These are phyloP conservation scores for Suhomyces wounanorum DNA, from an alignment of 1,139 yeast species.

Conservation along the genomic window DNA sequence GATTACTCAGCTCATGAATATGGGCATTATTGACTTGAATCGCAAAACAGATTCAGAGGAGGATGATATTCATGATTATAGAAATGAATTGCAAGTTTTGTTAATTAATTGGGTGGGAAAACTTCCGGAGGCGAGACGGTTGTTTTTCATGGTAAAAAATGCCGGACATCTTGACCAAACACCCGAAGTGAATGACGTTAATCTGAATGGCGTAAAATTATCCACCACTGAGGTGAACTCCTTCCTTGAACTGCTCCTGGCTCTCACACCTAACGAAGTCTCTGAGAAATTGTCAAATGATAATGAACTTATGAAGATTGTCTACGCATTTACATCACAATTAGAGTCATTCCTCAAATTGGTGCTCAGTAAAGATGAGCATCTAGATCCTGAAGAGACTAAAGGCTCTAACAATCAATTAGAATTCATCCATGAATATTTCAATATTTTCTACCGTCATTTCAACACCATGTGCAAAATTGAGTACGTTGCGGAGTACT, in stretches of 20 bases:
- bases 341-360: conserved; percentile 18
- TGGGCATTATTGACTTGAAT: conserved; percentile 46
- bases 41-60: conserved; percentile 13
- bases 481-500: conserved; percentile 31
- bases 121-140: conserved; percentile 40
- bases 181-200: conserved; percentile 5
- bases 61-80: conserved; percentile 43
- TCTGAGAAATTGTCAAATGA: conserved; percentile 23
- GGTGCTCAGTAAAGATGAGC: conserved; percentile 1
- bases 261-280: conserved; percentile 14
- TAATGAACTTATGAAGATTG: conserved; percentile 9
- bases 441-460: conserved; percentile 27
- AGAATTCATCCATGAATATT: conserved; percentile 18
- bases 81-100: conserved; percentile 57
- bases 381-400: neutral
- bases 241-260: conserved; percentile 12
- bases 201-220: neutral
- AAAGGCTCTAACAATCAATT: neutral
- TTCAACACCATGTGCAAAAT: conserved; percentile 36
- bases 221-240: neutral
- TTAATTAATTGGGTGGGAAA: conserved; percentile 65
- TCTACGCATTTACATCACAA: conserved; percentile 14
- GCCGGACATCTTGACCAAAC: conserved; percentile 17
- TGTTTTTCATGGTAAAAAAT: conserved; percentile 38
- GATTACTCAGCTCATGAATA: conserved; percentile 51